phyloP scores from a whole-genome alignment of 2,329 filamentous ascomycete species.

The Fusarium pseudocircinatum region DNA sequence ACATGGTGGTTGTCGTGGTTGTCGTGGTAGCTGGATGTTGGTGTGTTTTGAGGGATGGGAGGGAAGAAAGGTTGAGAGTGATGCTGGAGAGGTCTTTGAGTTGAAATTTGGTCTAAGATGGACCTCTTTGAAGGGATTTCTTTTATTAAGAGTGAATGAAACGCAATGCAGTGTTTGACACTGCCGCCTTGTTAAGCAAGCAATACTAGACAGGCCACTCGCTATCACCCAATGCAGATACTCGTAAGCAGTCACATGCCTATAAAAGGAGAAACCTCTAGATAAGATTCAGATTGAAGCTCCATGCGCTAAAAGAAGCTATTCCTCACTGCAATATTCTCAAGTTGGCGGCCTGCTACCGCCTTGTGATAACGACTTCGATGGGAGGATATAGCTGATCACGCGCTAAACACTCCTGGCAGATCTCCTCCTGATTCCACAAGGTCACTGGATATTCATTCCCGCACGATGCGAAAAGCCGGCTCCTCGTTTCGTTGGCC shows the following conservation, averaged over 20 bases:
- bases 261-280: no score
- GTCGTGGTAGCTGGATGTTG: fast-evolving
- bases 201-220: fast-evolving
- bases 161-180: not conserved
- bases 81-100: not conserved
- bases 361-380: not conserved
- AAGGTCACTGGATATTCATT: not conserved
- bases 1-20: no score
- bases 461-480: not conserved
- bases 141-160: not conserved
- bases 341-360: not conserved
- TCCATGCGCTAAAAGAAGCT: not conserved
- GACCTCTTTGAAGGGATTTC: fast-evolving
- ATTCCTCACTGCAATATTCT: fast-evolving
- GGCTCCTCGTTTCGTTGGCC: not conserved
- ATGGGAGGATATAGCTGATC: not conserved
- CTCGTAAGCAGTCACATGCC: no score
- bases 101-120: fast-evolving
- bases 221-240: no score
- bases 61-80: no score
- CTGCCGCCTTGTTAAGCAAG: not conserved
- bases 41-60: not conserved
- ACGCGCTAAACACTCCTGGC: not conserved
- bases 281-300: fast-evolving
- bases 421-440: not conserved